Evolutionary conservation across 345 rosid species (phyloP), one percentile per base, ranked within the genome.

Genomic region (Clausena lansium): DNA sequence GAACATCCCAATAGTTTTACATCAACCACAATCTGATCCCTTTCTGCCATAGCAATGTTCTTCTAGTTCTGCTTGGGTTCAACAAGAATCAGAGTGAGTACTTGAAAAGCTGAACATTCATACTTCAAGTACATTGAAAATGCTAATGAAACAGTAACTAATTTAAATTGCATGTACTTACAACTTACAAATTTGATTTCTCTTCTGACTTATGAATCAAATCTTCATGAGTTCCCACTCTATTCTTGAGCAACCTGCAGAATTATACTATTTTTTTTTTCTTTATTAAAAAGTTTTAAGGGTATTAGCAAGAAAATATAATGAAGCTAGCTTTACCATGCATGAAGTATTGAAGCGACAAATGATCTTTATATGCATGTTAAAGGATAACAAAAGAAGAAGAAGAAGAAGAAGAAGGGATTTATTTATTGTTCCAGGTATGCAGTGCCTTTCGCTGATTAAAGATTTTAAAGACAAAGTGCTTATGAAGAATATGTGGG

Each of bases 1-100:
- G 86, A 76, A 67, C 35, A 11, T 60, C 32, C 50, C 71, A 70
- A 19, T 11, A 39, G 6, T 20, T 65, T 72, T 28, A 84, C 22
- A 45, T 75, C 52, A 9, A 71, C 63, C 27, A 9, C 55, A 19
- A 50, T n/a, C 32, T 58, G 22, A 24, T 36, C 13, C 47, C 39
- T 59, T 6, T 15, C 47, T 47, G 70, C 68, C 61, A 36, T 63
- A 11, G 20, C 30, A 70, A 10, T 36, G 13, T 25, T 57, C 65
- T 72, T 52, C 38, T 70, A 17, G 7, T 30, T 69, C 71, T 27
- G 59, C 22, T 47, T 41, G 36, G 6, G 20, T 45, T n/a, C 19
- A 5, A 52, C 57, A 52, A 17, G 57, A 52, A 19, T 15, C 57
- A 52, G 57, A 6, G 22, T 52, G 57, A 52, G 57, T 17, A 52